phyloP scores from a whole-genome alignment of 2,329 filamentous ascomycete species.

The Trichocomaceae sp. region DNA sequence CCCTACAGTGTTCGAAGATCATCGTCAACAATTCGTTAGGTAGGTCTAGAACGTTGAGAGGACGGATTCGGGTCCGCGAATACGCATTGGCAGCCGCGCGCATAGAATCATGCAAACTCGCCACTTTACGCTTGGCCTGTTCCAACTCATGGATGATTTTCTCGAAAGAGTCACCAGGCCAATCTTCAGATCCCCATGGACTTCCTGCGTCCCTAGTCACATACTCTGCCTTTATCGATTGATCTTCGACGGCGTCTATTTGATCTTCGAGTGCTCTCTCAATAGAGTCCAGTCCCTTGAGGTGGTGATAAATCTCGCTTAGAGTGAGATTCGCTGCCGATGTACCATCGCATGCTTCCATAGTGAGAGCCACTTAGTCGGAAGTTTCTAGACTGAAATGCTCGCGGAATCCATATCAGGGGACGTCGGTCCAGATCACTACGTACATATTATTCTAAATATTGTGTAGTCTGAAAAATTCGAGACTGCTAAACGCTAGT shows the following conservation, averaged over 20 bases:
- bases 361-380: not conserved
- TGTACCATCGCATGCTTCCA: not conserved
- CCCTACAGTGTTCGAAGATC: not conserved
- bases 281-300: slow-evolving; percentile 2
- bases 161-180: not conserved
- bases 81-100: not conserved
- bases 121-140: not conserved
- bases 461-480: no score
- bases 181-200: not conserved
- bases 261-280: not conserved
- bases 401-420: not conserved
- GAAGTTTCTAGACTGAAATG: not conserved
- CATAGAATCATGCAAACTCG: not conserved
- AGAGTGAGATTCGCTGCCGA: not conserved
- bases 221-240: not conserved
- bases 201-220: not conserved
- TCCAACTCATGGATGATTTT: not conserved
- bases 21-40: not conserved
- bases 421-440: no score
- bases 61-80: not conserved
- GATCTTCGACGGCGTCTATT: not conserved
- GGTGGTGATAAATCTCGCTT: not conserved
- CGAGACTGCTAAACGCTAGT: no score
- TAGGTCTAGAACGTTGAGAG: not conserved
- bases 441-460: no score